Evolutionary conservation across 371 early-diverging fungal species (phyloP).

Genomic region (Apophysomyces variabilis): DNA sequence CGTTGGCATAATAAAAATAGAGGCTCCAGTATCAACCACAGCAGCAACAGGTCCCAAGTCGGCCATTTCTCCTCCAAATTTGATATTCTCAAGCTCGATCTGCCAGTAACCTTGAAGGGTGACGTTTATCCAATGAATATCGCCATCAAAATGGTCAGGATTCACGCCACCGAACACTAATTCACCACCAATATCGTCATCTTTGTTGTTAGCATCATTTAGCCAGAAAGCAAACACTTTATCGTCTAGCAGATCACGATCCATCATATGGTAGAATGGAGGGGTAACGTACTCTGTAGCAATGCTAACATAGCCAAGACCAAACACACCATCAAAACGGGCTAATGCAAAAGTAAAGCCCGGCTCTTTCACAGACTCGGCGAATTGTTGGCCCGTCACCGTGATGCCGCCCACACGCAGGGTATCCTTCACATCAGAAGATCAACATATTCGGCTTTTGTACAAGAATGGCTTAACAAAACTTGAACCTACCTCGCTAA

Average conservation of each 20-base stretch:
- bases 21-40: slow-evolving; percentile 85
- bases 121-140: slow-evolving; percentile 81
- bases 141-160: slow-evolving; percentile 71
- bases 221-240: slow-evolving; percentile 88
- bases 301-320: slow-evolving; percentile 89
- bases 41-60: slow-evolving; percentile 67
- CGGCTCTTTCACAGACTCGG: slow-evolving; percentile 91
- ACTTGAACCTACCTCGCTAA: slow-evolving; percentile 56
- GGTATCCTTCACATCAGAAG: slow-evolving; percentile 53
- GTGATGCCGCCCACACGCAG: slow-evolving; percentile 74
- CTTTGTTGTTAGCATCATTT: slow-evolving; percentile 50
- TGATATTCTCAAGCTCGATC: slow-evolving; percentile 75
- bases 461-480: neutral
- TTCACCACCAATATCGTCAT: slow-evolving; percentile 69
- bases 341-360: slow-evolving; percentile 88
- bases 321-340: slow-evolving; percentile 93
- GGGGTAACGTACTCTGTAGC: slow-evolving; percentile 86
- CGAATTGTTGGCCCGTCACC: slow-evolving; percentile 78
- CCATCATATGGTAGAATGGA: slow-evolving; percentile 90
- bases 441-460: slow-evolving; percentile 47
- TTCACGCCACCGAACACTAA: slow-evolving; percentile 84
- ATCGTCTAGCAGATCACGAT: slow-evolving; percentile 74
- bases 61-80: slow-evolving; percentile 71
- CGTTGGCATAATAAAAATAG: slow-evolving; percentile 78
- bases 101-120: slow-evolving; percentile 95